Percentiles rank a stretch among this genome's conserved stretches.
These are phyloP conservation scores for Skeletonema costatum DNA, from an alignment of 108 stramenopile species.

Conservation along the genomic window DNA sequence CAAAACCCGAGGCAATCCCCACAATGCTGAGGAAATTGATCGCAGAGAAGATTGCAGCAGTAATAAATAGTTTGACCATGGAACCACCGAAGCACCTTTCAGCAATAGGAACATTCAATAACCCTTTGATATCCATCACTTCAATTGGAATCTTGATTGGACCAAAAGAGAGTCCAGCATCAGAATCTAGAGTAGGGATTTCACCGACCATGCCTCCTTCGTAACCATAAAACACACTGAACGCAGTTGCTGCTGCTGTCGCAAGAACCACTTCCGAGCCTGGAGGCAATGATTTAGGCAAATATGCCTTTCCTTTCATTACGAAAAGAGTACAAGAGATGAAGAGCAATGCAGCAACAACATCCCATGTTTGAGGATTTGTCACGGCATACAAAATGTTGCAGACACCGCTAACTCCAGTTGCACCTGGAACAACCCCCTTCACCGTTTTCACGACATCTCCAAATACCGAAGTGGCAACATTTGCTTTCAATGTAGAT, in stretches of 20 bases:
- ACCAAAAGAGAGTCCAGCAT: conserved; percentile 69
- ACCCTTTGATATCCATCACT: conserved; percentile 56
- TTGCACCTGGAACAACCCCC: conserved; percentile 53
- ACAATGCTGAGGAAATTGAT: conserved; percentile 84
- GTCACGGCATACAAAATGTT: conserved; percentile 60
- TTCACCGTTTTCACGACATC: conserved; percentile 43
- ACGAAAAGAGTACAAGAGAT: conserved; percentile 66
- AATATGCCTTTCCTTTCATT: conserved; percentile 61
- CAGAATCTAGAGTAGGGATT: conserved; percentile 64
- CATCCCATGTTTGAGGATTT: conserved; percentile 64
- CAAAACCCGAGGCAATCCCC: conserved; percentile 80
- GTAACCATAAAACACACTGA: conserved; percentile 65
- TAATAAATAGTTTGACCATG: conserved; percentile 48
- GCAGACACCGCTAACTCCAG: conserved; percentile 64
- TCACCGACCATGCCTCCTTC: conserved; percentile 80
- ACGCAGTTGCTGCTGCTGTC: conserved; percentile 65
- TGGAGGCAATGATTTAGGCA: conserved; percentile 69
- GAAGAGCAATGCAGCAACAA: conserved; percentile 63
- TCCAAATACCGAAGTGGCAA: conserved; percentile 47
- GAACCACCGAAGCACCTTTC: conserved; percentile 72
- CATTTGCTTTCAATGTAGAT: conserved; percentile 49
- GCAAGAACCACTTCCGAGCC: conserved; percentile 83
- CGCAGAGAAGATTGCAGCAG: conserved; percentile 69
- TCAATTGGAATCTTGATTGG: conserved; percentile 66
- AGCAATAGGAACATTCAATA: conserved; percentile 64